Conservation (phyloP, 352 stramenopile genomes). For the Phytopythium cucurbitacearum region DNA sequence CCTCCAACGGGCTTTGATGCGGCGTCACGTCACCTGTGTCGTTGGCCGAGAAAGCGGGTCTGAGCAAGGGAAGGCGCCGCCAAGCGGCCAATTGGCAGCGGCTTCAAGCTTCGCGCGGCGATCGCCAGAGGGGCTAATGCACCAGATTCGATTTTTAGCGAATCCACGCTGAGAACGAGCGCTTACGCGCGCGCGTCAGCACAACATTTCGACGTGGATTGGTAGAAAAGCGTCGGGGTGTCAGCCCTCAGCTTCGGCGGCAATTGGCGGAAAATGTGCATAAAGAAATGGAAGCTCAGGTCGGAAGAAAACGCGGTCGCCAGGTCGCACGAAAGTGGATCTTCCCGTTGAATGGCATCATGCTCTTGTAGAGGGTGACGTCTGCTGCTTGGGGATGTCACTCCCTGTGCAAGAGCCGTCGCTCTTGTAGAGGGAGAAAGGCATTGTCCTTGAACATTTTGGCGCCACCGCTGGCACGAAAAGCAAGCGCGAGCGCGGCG, state of each 20-base stretch:
- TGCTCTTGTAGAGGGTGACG: not conserved
- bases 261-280: too few species aligned
- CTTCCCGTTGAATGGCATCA: not conserved
- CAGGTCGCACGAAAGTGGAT: not conserved
- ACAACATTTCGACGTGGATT: not conserved
- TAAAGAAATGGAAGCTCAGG: not conserved
- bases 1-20: not conserved
- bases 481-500: not conserved
- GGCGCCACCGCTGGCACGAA: slow-evolving; percentile 1
- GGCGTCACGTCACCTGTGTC: too few species aligned
- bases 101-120: too few species aligned
- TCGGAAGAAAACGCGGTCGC: not conserved
- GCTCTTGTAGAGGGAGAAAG: slow-evolving; percentile 4
- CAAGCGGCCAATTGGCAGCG: too few species aligned
- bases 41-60: too few species aligned
- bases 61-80: not conserved
- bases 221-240: slow-evolving; percentile 1
- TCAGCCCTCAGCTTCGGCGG: too few species aligned
- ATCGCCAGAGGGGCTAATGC: too few species aligned
- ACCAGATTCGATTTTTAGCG: not conserved
- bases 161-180: not conserved
- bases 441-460: slow-evolving; percentile 2
- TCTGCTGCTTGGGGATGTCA: not conserved
- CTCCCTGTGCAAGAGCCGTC: not conserved
- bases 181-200: slow-evolving; percentile 7